These are phyloP conservation scores for Amaranthus cruentus DNA, from an alignment of 148 eudicot species.

Conservation along the genomic window DNA sequence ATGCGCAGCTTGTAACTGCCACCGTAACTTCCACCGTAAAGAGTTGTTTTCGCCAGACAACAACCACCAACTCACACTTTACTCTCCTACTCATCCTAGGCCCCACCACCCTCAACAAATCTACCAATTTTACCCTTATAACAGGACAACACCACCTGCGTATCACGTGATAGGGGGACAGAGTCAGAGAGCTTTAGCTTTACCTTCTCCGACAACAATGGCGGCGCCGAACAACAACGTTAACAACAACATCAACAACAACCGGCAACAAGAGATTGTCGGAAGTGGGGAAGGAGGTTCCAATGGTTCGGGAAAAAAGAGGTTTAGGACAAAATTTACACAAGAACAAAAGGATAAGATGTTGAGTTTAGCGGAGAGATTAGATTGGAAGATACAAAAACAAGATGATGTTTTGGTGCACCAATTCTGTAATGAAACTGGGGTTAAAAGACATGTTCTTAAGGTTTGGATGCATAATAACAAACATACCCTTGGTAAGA, in stretches of 20 bases:
- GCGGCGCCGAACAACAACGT: neutral
- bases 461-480: slow-evolving; percentile 99
- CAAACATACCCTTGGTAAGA: slow-evolving; percentile 90
- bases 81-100: slow-evolving; percentile 21
- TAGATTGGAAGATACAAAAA: slow-evolving; percentile 77
- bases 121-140: slow-evolving; percentile 40
- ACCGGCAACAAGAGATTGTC: neutral
- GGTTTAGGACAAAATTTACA: slow-evolving; percentile 64
- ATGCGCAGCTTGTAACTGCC: slow-evolving; percentile 95
- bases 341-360: slow-evolving; percentile 79
- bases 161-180: slow-evolving; percentile 33
- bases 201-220: slow-evolving; percentile 36
- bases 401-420: slow-evolving; percentile 54
- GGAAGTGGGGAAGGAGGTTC: slow-evolving; percentile 19
- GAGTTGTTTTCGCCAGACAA: slow-evolving; percentile 26
- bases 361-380: slow-evolving; percentile 54
- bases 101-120: slow-evolving; percentile 30
- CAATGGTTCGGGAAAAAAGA: slow-evolving; percentile 38
- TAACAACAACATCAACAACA: neutral
- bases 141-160: slow-evolving; percentile 27
- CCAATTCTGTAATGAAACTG: slow-evolving; percentile 60
- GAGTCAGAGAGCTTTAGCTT: slow-evolving; percentile 38
- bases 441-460: slow-evolving; percentile 66
- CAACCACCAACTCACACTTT: slow-evolving; percentile 17
- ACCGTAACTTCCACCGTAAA: slow-evolving; percentile 97